Base-by-base conservation (phyloP, 2,329 filamentous ascomycete genomes). In the Rutstroemia sp. region DNA sequence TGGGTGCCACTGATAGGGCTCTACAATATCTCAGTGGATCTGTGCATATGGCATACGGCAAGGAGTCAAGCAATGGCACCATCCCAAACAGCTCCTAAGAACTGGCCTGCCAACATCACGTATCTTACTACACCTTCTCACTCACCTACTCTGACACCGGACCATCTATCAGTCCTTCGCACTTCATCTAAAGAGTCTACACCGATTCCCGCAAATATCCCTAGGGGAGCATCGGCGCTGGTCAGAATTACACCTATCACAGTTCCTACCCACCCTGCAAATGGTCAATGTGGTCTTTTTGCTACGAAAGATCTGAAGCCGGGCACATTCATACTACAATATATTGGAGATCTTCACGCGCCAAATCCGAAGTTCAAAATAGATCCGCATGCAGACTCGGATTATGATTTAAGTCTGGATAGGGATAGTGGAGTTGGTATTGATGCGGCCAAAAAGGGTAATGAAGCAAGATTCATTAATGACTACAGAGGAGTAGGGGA, bases 351-450 rank as follows among this genome's bases (percentile, higher is more conserved):
- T 16, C 72, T 83, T 48, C 83, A 87, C 68, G 71, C 73, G n/a
- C 16, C 56, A 1, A 38, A 16, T 14, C 12, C n/a, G 2, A 8
- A n/a, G 5, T 30, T 17, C 14, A 17, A 55, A 44, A 19, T 27
- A 4, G 63, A 67, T 48, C 60, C 61, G 1, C 72, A 79, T 59
- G 71, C 72, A n/a, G 56, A 64, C 14, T 81, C 78, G 6, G 80
- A 87, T 70, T 87, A 87, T 65, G 84, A 87, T 66, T 72, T 87
- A 25, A 84, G 81, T 75, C 72, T 87, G 19, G 81, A 83, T 68
- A 73, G 76, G 19, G 81, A 78, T 19, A 73, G 70, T 0, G 78
- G 76, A 16, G 71, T 84, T 1, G 82, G 82, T 3, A 78, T 87
- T 4, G 84, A 87, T 63, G 84, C 83, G 3, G 76, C 73, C 16